Conservation (phyloP, 768 basidiomycete genomes). For the Podaxis pistillaris region DNA sequence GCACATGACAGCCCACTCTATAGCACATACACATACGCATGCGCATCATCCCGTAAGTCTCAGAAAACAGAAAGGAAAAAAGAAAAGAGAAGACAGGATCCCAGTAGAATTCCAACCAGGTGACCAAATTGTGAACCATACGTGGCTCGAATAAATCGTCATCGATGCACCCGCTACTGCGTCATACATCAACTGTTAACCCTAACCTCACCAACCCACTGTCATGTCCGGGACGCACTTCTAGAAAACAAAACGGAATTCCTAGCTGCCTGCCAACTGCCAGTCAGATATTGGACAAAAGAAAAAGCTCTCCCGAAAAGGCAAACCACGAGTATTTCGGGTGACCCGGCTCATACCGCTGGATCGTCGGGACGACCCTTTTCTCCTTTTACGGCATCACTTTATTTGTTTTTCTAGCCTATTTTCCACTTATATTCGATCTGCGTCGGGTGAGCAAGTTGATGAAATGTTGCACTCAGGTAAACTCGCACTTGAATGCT, state of each 20-base stretch:
- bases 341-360: constrained; percentile 6
- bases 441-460: neutral
- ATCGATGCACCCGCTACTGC: no score
- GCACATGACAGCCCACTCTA: no score
- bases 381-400: neutral
- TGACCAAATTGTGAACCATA: neutral
- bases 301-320: neutral
- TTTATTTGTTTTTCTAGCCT: neutral
- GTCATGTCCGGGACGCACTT: no score
- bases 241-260: neutral
- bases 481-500: neutral
- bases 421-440: neutral
- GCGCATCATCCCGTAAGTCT: neutral
- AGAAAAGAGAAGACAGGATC: neutral
- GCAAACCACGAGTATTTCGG: constrained; percentile 11
- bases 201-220: neutral
- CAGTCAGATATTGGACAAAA: neutral
- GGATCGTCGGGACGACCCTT: neutral
- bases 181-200: neutral
- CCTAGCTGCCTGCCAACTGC: neutral
- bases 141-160: neutral
- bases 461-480: neutral
- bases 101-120: neutral
- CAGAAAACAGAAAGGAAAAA: neutral
- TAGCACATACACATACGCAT: neutral